Conservation (phyloP, 495 filamentous ascomycete genomes). For the Pyrenula aspistea region DNA sequence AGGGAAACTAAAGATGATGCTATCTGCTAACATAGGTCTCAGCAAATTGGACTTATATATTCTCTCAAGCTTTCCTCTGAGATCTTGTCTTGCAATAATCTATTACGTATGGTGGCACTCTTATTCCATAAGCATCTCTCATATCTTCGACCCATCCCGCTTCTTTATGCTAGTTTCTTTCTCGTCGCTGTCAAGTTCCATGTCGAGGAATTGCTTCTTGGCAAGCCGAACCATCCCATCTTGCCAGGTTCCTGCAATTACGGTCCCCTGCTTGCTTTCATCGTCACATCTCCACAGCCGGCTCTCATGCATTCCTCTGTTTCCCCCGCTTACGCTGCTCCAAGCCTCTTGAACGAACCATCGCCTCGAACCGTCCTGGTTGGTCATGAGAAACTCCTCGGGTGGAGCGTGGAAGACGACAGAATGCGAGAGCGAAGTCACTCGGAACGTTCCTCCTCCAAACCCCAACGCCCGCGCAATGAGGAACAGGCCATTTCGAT, state of each 20-base stretch:
- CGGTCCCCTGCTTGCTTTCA: conserved; percentile 23
- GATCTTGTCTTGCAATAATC: no score
- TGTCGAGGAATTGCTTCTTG: neutral
- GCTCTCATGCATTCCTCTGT: conserved; percentile 47
- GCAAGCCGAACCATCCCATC: conserved; percentile 38
- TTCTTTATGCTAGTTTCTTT: no score
- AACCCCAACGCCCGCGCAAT: conserved; percentile 47
- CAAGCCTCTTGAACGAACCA: conserved; percentile 63
- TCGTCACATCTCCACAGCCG: conserved; percentile 46
- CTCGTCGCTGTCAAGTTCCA: no score
- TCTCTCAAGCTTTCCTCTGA: no score
- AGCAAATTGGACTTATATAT: no score
- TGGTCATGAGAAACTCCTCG: conserved; percentile 26
- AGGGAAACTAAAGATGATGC: no score
- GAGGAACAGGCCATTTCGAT: conserved; percentile 57
- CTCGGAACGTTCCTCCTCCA: conserved; percentile 32
- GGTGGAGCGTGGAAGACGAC: conserved; percentile 46
- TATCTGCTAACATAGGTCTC: no score
- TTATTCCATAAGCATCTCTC: no score
- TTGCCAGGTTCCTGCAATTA: conserved; percentile 52
- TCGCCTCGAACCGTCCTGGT: conserved; percentile 13
- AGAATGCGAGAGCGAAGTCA: conserved; percentile 49
- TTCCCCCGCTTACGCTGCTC: conserved; percentile 41
- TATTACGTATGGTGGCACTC: no score
- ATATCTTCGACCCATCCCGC: no score